Base-by-base conservation (phyloP, 331 rosid species). In the Malus hybrid region DNA sequence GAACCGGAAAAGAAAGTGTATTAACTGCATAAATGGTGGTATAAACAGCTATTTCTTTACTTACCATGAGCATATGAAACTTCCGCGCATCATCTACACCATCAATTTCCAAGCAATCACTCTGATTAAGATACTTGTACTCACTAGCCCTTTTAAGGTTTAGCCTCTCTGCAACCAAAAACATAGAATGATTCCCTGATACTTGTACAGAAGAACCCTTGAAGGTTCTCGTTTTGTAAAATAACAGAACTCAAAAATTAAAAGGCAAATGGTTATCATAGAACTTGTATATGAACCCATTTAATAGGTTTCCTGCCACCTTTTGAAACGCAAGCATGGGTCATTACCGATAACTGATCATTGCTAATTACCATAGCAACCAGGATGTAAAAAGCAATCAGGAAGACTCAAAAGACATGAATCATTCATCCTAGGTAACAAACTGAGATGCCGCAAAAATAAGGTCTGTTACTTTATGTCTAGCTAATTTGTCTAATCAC, bases 41-140 rank as follows among this genome's bases (percentile, higher is more conserved):
- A 55, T 77, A 81, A 73, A 70, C 52, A 79, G 64, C 64, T 7
- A 81, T 39, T 42, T 66, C 76, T 80, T 42, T 67, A 55, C 68
- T 84, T 87, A 92, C 99, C 96, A 69, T 79, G 65, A 95, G 96
- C 79, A 15, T 73, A 18, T 63, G 85, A 70, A 95, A 95, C 60
- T 81, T 88, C 76, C 36, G 78, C 64, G 89, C 90, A 81, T 95
- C 99, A 73, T 92, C 85, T 70, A 83, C 89, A 61, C 96, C 91
- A 78, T 85, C 89, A 82, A 92, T 88, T 76, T 79, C 81, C 83
- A 88, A 69, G 88, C 94, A 89, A 69, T 85, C 93, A 81, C 98
- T 95, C 50, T 92, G 97, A 79, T 85, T 95, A 71, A 95, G 98
- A 86, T 87, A 95, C 76, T 78, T 90, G 91, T 90, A 92, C 74